A percentile compares a stretch with the other conserved stretches of the same genome.
Evolutionary conservation across 768 basidiomycete species (phyloP).

Genomic region (Pleurotus citrinopileatus): DNA sequence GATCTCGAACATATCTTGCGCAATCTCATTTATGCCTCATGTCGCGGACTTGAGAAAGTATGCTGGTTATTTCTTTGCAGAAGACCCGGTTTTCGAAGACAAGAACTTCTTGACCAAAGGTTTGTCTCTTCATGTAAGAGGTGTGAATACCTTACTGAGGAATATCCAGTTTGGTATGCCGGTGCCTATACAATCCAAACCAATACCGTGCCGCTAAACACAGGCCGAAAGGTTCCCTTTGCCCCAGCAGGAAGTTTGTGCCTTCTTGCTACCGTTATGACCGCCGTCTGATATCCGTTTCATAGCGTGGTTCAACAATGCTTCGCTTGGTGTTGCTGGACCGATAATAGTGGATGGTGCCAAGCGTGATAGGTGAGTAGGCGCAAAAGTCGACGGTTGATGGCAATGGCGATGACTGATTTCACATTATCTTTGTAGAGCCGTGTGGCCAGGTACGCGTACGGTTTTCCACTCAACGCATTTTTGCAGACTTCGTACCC

Average conservation of each 20-base stretch:
- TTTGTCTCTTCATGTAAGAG: slow-evolving; percentile 12
- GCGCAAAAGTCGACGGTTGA: too few relatives aligned
- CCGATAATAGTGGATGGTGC: slow-evolving; percentile 63
- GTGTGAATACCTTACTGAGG: not conserved
- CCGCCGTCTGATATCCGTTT: not conserved
- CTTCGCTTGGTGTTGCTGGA: slow-evolving; percentile 50
- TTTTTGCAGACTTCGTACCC: not conserved
- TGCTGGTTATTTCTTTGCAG: slow-evolving; percentile 50
- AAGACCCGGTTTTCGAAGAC: slow-evolving; percentile 42
- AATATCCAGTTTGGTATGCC: slow-evolving; percentile 53
- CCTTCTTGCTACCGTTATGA: not conserved
- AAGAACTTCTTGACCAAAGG: slow-evolving; percentile 48
- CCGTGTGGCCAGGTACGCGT: slow-evolving; percentile 52
- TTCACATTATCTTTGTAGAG: slow-evolving; percentile 24
- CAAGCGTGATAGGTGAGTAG: slow-evolving; percentile 51
- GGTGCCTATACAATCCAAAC: slow-evolving; percentile 64
- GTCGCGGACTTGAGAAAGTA: slow-evolving; percentile 45
- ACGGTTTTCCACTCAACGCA: too few relatives aligned
- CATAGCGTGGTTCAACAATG: slow-evolving; percentile 53
- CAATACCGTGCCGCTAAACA: slow-evolving; percentile 48
- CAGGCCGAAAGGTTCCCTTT: slow-evolving; percentile 47
- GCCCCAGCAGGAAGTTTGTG: slow-evolving; percentile 38
- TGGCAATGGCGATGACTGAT: not conserved
- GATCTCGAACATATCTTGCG: slow-evolving; percentile 47
- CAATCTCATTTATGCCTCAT: slow-evolving; percentile 54